Percentiles rank a stretch among this genome's conserved stretches.
Evolutionary conservation across 257 asterid species (phyloP).

Genomic region (Capsicum chinense): DNA sequence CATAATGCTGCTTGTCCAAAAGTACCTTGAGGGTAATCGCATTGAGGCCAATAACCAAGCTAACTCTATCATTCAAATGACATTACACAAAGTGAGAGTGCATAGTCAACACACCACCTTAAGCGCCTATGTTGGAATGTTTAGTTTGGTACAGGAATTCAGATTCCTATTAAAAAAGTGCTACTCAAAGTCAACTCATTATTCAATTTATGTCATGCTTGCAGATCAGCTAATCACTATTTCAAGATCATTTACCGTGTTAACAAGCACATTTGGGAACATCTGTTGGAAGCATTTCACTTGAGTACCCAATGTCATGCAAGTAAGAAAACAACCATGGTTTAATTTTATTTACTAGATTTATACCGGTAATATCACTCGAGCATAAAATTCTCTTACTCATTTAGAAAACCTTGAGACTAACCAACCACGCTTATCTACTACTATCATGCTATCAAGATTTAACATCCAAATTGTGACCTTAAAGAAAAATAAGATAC

Average conservation of each 20-base stretch:
- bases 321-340: not conserved
- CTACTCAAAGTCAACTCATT: not conserved
- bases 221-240: not conserved
- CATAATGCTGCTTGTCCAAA: not conserved
- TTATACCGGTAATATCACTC: not conserved
- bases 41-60: not conserved
- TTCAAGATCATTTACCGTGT: too few species aligned
- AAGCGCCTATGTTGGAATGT: constrained; percentile 5
- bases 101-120: constrained; percentile 20
- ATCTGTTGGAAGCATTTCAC: not conserved
- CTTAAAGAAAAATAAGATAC: not conserved
- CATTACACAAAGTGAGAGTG: constrained; percentile 5
- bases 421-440: not conserved
- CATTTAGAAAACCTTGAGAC: not conserved
- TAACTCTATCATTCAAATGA: not conserved
- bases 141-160: not conserved
- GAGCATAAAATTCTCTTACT: not conserved
- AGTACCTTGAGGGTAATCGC: not conserved
- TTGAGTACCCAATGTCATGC: not conserved
- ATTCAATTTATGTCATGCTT: not conserved
- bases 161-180: not conserved
- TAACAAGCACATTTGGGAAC: not conserved
- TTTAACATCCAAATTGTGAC: not conserved
- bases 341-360: not conserved
- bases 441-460: not conserved